Percentiles rank a stretch among this genome's conserved stretches.
phyloP scores from a whole-genome alignment of 345 rosid genomes.

The Eucalyptus regnans region DNA sequence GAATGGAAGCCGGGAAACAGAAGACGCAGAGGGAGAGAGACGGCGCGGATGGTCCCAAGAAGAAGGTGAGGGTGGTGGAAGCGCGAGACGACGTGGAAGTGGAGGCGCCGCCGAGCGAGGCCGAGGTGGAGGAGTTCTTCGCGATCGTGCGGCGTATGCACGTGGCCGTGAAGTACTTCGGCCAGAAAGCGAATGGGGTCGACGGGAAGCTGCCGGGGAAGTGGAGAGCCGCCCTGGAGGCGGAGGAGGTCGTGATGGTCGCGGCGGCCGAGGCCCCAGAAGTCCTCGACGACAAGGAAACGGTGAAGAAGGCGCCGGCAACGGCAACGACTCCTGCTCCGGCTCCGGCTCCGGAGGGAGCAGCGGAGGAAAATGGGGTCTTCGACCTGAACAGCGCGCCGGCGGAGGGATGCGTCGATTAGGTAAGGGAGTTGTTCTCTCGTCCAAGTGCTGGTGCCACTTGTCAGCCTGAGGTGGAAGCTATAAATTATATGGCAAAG shows the following conservation, averaged over 20 bases:
- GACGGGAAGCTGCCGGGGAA: background rate
- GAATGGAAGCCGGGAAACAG: background rate
- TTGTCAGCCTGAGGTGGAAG: background rate
- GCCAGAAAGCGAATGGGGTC: background rate
- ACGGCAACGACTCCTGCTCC: background rate
- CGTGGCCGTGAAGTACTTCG: constrained; percentile 8
- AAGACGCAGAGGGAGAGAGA: background rate
- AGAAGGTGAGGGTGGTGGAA: background rate
- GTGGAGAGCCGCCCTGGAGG: background rate
- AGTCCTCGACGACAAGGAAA: background rate
- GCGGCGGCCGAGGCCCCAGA: background rate
- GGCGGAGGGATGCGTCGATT: background rate
- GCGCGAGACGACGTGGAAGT: background rate
- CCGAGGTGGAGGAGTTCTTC: constrained; percentile 18
- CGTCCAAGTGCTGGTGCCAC: background rate
- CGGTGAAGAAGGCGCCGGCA: background rate
- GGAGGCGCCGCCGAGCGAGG: background rate
- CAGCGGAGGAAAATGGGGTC: background rate
- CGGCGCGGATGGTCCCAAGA: background rate
- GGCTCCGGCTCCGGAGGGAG: background rate
- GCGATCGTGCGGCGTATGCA: constrained; percentile 9
- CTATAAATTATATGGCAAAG: background rate
- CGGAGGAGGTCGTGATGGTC: background rate
- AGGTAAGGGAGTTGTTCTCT: background rate
- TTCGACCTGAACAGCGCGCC: constrained; percentile 14